Base-by-base conservation (phyloP, 1,284 basidiomycete species). In the Pseudozyma pruni region DNA sequence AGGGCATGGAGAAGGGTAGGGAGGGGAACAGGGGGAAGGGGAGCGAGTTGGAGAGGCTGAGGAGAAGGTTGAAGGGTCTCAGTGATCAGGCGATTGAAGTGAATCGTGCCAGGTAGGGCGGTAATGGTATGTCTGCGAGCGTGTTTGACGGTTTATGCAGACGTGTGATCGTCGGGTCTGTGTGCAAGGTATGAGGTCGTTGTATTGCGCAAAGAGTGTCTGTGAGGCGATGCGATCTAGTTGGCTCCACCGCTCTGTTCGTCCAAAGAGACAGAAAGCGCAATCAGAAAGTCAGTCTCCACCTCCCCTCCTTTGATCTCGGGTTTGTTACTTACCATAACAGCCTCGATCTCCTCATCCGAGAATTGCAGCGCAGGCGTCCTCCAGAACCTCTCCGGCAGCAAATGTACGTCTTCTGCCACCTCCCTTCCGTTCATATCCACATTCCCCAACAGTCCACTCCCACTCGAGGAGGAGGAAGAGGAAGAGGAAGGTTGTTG, bases 351-450 rank as follows among this genome's bases (percentile, higher is more conserved):
- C 53, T 82, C 80, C 6, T 52, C 72, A 25, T 76, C 74, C 13
- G 54, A 59, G 32, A 67, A 64, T 2, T 42, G 41, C 17, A 82
- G 40, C 13, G 75, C 60, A 2, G 69, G 60, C 8, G 80, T 82
- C 35, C 62, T 58, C 80, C 80, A 82, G 55, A 80, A 82, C 32
- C 78, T 49, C 20, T 67, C 54, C 1, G 80, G 79, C 22, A 82
- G 43, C 23, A 71, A 45, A 37, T 67, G 69, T 2, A 45, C 43
- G 22, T 67, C 64, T 35, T 61, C 61, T 0, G 61, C 70, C 9
- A 57, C 62, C 32, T 71, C 61, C 8, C 69, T 27, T 19, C 41
- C 59, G 19, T 58, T 47, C 58, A 60, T 60, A n/a, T 53, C 49
- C 2, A 64, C 53, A 3, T 56, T 42, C 2, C 37, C 48, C 2